Percentiles rank a stretch among this genome's conserved stretches.
Evolutionary conservation across 164 flowering plant genomes (phyloP).

Genomic region (Tinospora cordifolia): DNA sequence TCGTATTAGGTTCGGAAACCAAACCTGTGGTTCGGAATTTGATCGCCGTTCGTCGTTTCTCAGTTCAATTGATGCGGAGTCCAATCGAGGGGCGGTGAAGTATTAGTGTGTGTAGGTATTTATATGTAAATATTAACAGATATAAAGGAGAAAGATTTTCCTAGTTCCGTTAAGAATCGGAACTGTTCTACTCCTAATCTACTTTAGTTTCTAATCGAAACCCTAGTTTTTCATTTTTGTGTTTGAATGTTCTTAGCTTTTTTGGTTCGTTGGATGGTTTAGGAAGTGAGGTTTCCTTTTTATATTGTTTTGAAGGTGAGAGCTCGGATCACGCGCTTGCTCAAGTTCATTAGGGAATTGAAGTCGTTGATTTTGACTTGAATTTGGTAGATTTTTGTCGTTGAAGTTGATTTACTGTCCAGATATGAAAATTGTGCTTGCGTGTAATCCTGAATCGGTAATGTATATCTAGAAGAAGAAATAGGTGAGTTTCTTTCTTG

Average conservation of each 20-base stretch:
- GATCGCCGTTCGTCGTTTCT: background rate
- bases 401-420: conserved; percentile 15
- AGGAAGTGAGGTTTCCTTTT: background rate
- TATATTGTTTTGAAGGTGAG: background rate
- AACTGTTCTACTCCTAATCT: background rate
- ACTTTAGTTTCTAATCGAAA: background rate
- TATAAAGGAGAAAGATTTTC: background rate
- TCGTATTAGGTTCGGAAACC: conserved; percentile 2
- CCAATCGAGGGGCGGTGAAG: conserved; percentile 3
- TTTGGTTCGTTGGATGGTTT: background rate
- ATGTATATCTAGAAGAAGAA: conserved; percentile 15
- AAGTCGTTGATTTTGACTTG: background rate
- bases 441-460: conserved; percentile 18
- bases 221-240: background rate
- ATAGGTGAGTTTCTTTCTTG: conserved; percentile 8
- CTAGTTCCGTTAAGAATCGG: background rate
- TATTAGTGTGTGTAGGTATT: background rate
- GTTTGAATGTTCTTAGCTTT: background rate
- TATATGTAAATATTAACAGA: too few relatives aligned
- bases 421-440: conserved; percentile 15
- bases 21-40: conserved; percentile 13
- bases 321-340: conserved; percentile 5
- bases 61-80: background rate
- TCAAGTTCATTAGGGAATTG: background rate
- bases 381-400: conserved; percentile 6